Conservation (phyloP, 2,329 filamentous ascomycete genomes). For the Colletotrichum gloeosporioides region DNA sequence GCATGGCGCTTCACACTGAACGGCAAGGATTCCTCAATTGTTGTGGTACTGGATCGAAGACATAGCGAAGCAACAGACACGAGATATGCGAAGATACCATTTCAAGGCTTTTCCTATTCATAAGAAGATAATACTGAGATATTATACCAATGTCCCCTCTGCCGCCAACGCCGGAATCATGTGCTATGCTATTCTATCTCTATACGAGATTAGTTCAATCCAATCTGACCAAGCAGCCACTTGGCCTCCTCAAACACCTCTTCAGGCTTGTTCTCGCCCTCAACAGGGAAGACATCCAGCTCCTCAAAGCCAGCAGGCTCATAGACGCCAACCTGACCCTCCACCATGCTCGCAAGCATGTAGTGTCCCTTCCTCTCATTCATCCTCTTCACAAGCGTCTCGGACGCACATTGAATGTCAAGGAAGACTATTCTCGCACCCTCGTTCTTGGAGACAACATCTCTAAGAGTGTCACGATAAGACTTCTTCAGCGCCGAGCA, state of each 20-base stretch:
- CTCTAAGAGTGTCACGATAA: conserved; percentile 38
- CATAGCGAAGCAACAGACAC: background rate
- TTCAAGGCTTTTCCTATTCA: background rate
- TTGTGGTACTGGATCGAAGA: background rate
- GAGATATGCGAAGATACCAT: background rate
- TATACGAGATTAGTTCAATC: background rate
- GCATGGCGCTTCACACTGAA: background rate
- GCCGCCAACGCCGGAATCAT: background rate
- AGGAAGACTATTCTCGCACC: conserved; percentile 34
- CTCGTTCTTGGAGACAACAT: conserved; percentile 8
- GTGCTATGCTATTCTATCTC: background rate
- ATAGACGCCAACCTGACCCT: conserved; percentile 35
- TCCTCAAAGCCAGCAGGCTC: conserved; percentile 34
- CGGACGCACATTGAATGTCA: conserved; percentile 35
- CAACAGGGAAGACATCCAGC: conserved; percentile 38
- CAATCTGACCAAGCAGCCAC: conserved; percentile 22
- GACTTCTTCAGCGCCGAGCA: conserved; percentile 42
- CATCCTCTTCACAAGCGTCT: conserved; percentile 33
- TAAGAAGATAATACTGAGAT: background rate
- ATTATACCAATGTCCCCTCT: background rate
- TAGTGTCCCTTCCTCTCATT: conserved; percentile 35
- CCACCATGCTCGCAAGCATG: conserved; percentile 40
- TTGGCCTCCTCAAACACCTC: conserved; percentile 23
- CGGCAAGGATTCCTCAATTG: background rate
- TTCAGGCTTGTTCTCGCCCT: conserved; percentile 20